These are phyloP conservation scores for Xylaria telfairii DNA, from an alignment of 495 filamentous ascomycete species.

Conservation along the genomic window DNA sequence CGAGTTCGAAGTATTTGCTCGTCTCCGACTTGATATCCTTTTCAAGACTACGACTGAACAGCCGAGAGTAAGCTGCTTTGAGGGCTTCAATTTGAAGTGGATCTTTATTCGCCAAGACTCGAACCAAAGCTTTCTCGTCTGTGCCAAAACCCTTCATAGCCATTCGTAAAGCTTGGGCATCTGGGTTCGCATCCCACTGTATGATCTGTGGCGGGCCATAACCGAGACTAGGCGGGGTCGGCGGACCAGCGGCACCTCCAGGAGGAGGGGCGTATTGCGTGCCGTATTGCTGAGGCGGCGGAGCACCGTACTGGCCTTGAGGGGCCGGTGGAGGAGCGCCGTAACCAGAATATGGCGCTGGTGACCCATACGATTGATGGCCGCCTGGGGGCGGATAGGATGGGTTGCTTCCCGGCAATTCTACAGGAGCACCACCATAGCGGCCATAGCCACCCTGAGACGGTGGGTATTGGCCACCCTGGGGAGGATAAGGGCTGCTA, in stretches of 20 bases:
- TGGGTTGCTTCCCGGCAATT: constrained; percentile 33
- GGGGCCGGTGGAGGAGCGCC: constrained; percentile 46
- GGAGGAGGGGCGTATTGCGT: constrained; percentile 34
- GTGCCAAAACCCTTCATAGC: constrained; percentile 96
- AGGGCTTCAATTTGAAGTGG: constrained; percentile 75
- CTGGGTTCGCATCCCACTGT: constrained; percentile 64
- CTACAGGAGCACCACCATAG: constrained; percentile 6
- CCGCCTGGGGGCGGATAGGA: constrained; percentile 33
- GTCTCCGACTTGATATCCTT: constrained; percentile 79
- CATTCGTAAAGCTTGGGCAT: constrained; percentile 72
- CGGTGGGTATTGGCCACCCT: constrained; percentile 28
- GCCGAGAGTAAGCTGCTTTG: constrained; percentile 66
- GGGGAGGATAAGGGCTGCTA: constrained; percentile 33
- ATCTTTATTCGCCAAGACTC: constrained; percentile 68
- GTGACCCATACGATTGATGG: constrained; percentile 42
- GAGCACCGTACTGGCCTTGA: constrained; percentile 50
- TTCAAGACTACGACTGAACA: constrained; percentile 69
- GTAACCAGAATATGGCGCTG: constrained; percentile 41
- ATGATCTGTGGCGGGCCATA: constrained; percentile 68
- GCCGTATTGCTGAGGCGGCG: constrained; percentile 44
- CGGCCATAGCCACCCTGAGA: constrained; percentile 25
- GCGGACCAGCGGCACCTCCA: constrained; percentile 40
- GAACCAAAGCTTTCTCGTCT: constrained; percentile 76
- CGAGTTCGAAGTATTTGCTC: constrained; percentile 71
- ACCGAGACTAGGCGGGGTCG: constrained; percentile 64